Conservation (phyloP, 768 basidiomycete species). For the Termitomyces eurrhizus region DNA sequence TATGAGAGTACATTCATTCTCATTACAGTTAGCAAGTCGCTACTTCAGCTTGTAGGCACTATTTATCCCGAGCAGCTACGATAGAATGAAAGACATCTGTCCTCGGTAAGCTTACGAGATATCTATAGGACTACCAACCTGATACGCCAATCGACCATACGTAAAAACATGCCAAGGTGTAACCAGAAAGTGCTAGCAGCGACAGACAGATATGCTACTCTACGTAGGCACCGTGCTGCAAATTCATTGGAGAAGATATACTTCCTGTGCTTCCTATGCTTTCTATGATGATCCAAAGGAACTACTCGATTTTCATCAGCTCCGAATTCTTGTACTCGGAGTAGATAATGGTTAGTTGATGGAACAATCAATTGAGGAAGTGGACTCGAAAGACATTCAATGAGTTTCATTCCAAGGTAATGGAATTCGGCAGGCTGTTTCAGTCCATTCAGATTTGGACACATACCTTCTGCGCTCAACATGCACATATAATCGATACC, state of each 20-base stretch:
- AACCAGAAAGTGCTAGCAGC: not conserved
- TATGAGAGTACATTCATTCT: not conserved
- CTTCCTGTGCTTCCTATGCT: not conserved
- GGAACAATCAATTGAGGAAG: not conserved
- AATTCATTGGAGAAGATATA: constrained; percentile 13
- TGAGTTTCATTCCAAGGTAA: not conserved
- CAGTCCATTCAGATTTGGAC: not conserved
- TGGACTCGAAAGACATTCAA: not conserved
- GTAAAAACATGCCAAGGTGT: not conserved
- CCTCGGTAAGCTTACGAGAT: not conserved
- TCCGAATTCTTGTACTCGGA: constrained; percentile 10
- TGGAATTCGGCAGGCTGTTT: not conserved
- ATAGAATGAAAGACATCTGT: not conserved
- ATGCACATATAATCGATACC: not conserved
- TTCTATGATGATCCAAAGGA: not conserved
- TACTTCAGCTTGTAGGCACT: not conserved
- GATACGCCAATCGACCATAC: not conserved
- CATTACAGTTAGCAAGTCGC: not conserved
- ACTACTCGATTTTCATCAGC: constrained; percentile 1
- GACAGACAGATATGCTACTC: not conserved
- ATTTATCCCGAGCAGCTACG: not conserved
- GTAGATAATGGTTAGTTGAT: too few relatives aligned
- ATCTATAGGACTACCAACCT: constrained; percentile 1
- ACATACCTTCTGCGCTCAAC: not conserved
- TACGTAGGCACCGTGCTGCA: not conserved